Evolutionary conservation across 345 rosid genomes (phyloP), one percentile per base, ranked within the genome.

Genomic region (Gossypium sturtianum): DNA sequence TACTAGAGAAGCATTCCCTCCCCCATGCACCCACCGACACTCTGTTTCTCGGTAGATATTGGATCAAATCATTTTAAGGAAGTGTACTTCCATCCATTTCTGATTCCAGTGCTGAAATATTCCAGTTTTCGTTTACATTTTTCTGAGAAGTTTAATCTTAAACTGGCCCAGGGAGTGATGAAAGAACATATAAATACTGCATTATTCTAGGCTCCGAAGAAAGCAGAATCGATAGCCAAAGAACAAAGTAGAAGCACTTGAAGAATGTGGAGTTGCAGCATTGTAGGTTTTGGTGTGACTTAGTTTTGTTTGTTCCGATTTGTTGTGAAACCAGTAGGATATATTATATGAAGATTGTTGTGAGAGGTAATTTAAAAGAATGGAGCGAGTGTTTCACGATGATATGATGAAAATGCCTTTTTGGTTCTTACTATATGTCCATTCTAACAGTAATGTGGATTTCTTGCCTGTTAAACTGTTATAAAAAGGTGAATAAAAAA

Each of bases 311-410:
- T 2, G n/a, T 43, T 47, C 41, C 17, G 4, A 27, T 2, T 17
- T 19, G n/a, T 12, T 73, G 76, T 61, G 52, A 20, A 73, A 48
- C 59, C 76, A 6, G 16, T 48, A 47, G 76, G 62, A 61, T 43
- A 57, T 34, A 73, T 73, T 27, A 27, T 27, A 48, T 27, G 29
- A 29, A 15, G 19, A 61, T 2, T 60, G 8, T 27, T 60, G 8
- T 27, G 47, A 44, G 44, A 59, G 67, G 34, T 53, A 43, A 52
- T 57, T 60, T 13, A 9, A 72, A 34, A 62, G 44, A 61, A 25
- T n/a, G 15, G n/a, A 12, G 54, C 2, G 65, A 41, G 20, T 23
- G 49, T n/a, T 71, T 54, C 20, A 2, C 1, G 25, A 41, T 56
- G 34, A 34, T 34, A 34, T 41, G 74, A 13, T 56, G 23, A 71